Conservation (phyloP, 306 rosid species). For the apple (Malus domestica) region ASM211411v1 NC_041796.1:4383001-4383500, state of each 20-base stretch:
- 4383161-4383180: neutral
- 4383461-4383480: no score
- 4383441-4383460: neutral
- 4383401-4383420: neutral
- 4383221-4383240: neutral
- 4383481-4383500: no score
- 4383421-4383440: neutral
- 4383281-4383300: neutral
- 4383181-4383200: neutral
- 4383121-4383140: neutral
- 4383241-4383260: neutral
- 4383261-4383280: neutral
- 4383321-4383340: neutral
- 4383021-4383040: neutral
- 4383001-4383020: no score
- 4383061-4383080: neutral
- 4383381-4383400: neutral
- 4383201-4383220: neutral
- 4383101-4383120: neutral
- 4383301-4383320: neutral
- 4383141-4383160: neutral
- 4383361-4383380: neutral
- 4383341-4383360: neutral
- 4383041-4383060: neutral
- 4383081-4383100: neutral